phyloP scores from a whole-genome alignment of 768 basidiomycete genomes.

The Tephrocybe sp. region DNA sequence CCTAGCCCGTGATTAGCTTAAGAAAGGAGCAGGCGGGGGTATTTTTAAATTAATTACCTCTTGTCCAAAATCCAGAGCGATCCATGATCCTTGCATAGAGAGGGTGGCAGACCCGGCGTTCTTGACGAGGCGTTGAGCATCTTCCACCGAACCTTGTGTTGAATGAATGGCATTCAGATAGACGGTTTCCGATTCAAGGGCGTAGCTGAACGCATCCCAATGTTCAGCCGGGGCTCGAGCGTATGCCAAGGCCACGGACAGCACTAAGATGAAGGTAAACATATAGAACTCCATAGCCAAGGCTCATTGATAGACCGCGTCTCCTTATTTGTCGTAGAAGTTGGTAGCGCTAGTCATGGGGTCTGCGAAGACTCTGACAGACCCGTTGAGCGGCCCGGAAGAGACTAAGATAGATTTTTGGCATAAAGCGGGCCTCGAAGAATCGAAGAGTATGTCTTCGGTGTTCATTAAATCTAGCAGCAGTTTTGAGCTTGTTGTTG shows the following conservation, averaged over 20 bases:
- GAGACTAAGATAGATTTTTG: not conserved
- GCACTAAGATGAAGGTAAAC: not conserved
- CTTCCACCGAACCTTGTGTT: conserved; percentile 32
- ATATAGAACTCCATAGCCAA: not conserved
- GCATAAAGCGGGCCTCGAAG: too few species aligned
- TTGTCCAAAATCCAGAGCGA: conserved; percentile 55
- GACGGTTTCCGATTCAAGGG: conserved; percentile 46
- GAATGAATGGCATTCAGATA: conserved; percentile 41
- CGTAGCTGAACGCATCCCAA: conserved; percentile 55
- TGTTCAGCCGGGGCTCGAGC: conserved; percentile 43
- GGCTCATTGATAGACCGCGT: not conserved
- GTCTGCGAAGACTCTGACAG: not conserved
- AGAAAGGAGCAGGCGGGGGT: too few species aligned
- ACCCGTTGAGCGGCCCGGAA: not conserved
- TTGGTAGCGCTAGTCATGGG: not conserved
- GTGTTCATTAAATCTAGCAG: too few species aligned
- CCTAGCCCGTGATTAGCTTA: too few species aligned
- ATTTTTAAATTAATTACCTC: conserved; percentile 34
- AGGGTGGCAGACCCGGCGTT: conserved; percentile 40
- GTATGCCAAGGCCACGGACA: not conserved
- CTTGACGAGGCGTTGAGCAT: conserved; percentile 32
- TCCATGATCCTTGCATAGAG: conserved; percentile 39
- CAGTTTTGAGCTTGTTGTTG: too few species aligned
- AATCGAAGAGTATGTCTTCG: too few species aligned
- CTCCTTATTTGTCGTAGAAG: not conserved